Base-by-base conservation (phyloP, 495 filamentous ascomycete genomes). In the Penicillium salamii region DNA sequence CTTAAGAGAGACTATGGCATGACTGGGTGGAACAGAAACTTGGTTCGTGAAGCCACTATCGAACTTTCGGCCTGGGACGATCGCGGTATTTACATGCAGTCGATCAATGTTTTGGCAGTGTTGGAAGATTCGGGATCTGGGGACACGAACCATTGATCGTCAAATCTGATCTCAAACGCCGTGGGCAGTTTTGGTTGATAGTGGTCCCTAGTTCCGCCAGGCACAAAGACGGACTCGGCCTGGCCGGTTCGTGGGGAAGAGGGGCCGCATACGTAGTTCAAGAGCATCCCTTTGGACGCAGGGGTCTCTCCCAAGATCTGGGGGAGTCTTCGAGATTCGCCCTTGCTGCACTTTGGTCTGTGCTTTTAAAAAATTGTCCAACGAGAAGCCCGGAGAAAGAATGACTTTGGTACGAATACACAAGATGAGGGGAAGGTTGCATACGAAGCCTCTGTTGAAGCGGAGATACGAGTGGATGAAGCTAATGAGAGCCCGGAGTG, bases 211-310 rank as follows among this genome's bases (percentile, higher is more conserved):
- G 50, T 23, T 8, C 19, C 39, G 41, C 5, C 11, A 13, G 43
- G 18, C 5, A 28, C 36, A 44, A 13, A 34, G 33, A 33, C 9
- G 12, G 39, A 9, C 14, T 5, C 0, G 14, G 45, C 52, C 57
- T 54, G 47, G 60, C 51, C 55, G 21, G 23, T 42, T 44, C 13
- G 37, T 49, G 46, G 28, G 33, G 37, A 26, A 43, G 7, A 21
- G 15, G 20, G 38, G 15, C 34, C 24, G 20, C 7, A 24, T 29
- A 28, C 34, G 42, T 32, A 36, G 43, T 29, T 52, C 14, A 4
- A 51, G 37, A 51, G 31, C 47, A 58, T 61, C 54, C 61, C 46
- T 53, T 50, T 7, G 26, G 50, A 64, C 41, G 58, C 58, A 63
- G 61, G 61, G 61, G 61, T 34, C 12, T 42, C 18, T 35, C 40